phyloP scores from a whole-genome alignment of 306 rosid genomes.

The Vachellia collinsii region DNA sequence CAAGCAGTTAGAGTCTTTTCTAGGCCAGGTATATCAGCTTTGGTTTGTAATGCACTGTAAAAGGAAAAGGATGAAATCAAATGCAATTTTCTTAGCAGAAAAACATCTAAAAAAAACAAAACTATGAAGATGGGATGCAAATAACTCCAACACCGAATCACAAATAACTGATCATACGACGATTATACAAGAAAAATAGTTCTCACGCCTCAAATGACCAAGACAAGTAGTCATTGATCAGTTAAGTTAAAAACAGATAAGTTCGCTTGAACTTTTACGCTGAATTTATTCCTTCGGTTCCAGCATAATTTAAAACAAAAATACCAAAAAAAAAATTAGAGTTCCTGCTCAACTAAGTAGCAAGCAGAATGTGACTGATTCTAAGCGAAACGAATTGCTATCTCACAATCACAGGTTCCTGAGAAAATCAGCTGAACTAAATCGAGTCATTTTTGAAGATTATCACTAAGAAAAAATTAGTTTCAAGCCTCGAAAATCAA shows the following conservation, averaged over 20 bases:
- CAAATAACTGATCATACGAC: background rate
- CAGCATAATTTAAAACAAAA: too few species aligned
- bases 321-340: slow-evolving; percentile 18
- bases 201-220: background rate
- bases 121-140: background rate
- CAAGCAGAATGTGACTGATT: background rate
- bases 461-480: background rate
- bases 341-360: background rate
- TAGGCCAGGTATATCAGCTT: slow-evolving; percentile 66
- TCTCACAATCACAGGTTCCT: slow-evolving; percentile 3
- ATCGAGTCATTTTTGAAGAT: background rate
- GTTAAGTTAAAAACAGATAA: background rate
- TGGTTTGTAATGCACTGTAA: slow-evolving; percentile 84
- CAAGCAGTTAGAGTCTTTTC: slow-evolving; percentile 67
- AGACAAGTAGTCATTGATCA: background rate
- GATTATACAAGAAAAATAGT: slow-evolving; percentile 12
- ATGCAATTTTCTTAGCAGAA: background rate
- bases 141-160: slow-evolving; percentile 12
- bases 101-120: background rate
- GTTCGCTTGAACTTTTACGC: background rate
- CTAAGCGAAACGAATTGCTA: background rate
- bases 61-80: slow-evolving; percentile 22
- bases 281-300: background rate
- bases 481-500: too few species aligned
- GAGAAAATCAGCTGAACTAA: background rate